Percentiles rank a stretch among this genome's conserved stretches.
These are phyloP conservation scores for Mortierella sp. DNA, from an alignment of 371 early-diverging fungal genomes.

Conservation along the genomic window DNA sequence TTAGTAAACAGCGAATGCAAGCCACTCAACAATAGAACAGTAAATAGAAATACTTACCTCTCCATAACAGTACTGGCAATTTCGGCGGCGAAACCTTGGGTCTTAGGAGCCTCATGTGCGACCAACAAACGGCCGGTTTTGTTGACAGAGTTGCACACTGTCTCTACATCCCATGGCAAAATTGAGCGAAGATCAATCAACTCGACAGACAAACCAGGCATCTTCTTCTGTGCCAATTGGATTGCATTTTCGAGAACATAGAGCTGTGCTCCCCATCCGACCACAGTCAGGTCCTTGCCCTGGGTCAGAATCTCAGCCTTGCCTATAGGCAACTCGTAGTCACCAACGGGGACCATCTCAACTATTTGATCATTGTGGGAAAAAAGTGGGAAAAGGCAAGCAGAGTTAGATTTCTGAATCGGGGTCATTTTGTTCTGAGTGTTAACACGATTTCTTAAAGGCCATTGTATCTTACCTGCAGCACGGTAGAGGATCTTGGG, in stretches of 20 bases:
- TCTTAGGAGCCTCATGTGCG: conserved; percentile 96
- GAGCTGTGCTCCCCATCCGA: conserved; percentile 96
- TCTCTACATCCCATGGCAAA: conserved; percentile 95
- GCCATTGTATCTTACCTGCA: conserved; percentile 68
- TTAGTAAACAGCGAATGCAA: neutral
- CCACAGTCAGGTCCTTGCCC: conserved; percentile 93
- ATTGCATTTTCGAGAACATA: conserved; percentile 94
- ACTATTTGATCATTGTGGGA: conserved; percentile 62
- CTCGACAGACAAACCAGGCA: conserved; percentile 93
- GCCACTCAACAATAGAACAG: neutral
- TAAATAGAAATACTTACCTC: conserved; percentile 64
- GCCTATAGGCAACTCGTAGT: conserved; percentile 92
- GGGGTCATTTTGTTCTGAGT: neutral
- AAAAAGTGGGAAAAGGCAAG: neutral
- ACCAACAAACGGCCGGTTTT: conserved; percentile 96
- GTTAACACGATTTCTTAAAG: neutral
- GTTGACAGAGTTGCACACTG: conserved; percentile 92
- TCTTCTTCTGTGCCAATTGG: conserved; percentile 86
- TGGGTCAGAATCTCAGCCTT: conserved; percentile 94
- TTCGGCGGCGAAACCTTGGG: conserved; percentile 96
- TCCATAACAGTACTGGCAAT: conserved; percentile 94
- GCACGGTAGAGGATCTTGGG: conserved; percentile 97
- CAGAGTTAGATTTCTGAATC: neutral
- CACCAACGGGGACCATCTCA: conserved; percentile 95
- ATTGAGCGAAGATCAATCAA: conserved; percentile 96